phyloP scores from a whole-genome alignment of 2,329 filamentous ascomycete species.

The Alternaria solani region DNA sequence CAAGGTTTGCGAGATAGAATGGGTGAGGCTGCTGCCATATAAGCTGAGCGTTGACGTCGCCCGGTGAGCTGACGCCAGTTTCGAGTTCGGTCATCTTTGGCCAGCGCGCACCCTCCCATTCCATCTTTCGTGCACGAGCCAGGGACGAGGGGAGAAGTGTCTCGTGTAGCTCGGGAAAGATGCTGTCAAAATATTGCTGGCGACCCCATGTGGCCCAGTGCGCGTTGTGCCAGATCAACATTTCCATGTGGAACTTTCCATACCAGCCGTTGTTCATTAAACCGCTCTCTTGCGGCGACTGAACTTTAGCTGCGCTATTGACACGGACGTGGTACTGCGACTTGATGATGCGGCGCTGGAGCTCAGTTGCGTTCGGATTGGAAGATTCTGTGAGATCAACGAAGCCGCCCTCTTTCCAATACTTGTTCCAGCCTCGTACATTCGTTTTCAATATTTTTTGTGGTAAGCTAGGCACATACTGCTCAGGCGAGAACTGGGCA shows the following conservation, averaged over 20 bases:
- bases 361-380: constrained; percentile 55
- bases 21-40: constrained; percentile 69
- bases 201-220: constrained; percentile 61
- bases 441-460: constrained; percentile 44
- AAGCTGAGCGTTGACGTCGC: constrained; percentile 66
- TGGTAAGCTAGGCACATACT: constrained; percentile 28
- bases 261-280: constrained; percentile 64
- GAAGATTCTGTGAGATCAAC: constrained; percentile 56
- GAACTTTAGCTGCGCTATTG: constrained; percentile 59
- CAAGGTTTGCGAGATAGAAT: constrained; percentile 65
- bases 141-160: constrained; percentile 52
- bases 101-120: constrained; percentile 55
- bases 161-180: constrained; percentile 57
- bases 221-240: constrained; percentile 58
- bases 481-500: constrained; percentile 36
- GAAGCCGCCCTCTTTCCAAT: constrained; percentile 61
- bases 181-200: constrained; percentile 54
- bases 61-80: constrained; percentile 62
- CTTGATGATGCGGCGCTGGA: constrained; percentile 60
- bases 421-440: constrained; percentile 55
- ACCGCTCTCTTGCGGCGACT: constrained; percentile 58
- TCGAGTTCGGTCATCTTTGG: constrained; percentile 64
- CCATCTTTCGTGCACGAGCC: constrained; percentile 46
- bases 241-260: constrained; percentile 48
- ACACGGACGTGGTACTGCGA: constrained; percentile 63